Evolutionary conservation across 2,329 filamentous ascomycete genomes (phyloP).

Genomic region (Zasmidium angulare): DNA sequence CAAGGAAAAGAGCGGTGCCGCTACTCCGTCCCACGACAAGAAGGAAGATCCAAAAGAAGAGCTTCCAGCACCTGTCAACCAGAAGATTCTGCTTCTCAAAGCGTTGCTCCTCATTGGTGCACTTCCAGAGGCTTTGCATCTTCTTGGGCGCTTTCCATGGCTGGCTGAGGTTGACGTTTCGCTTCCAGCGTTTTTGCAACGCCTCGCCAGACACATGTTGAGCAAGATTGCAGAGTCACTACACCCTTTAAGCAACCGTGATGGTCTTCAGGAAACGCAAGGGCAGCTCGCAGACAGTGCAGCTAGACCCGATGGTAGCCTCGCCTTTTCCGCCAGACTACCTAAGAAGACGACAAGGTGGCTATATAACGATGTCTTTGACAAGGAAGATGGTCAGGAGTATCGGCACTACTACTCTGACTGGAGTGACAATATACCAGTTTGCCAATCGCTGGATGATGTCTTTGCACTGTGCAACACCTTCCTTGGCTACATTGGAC

Average conservation of each 20-base stretch:
- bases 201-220: conserved; percentile 79
- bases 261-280: conserved; percentile 47
- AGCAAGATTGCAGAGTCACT: conserved; percentile 67
- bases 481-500: conserved; percentile 79
- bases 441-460: conserved; percentile 88
- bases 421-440: conserved; percentile 88
- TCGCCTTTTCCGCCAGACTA: conserved; percentile 51
- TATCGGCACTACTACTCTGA: conserved; percentile 98
- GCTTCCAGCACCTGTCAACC: conserved; percentile 75
- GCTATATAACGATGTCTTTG: conserved; percentile 77
- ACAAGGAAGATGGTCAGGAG: conserved; percentile 68
- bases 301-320: conserved; percentile 66
- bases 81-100: conserved; percentile 81
- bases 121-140: conserved; percentile 86
- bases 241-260: conserved; percentile 46
- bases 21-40: conserved; percentile 41
- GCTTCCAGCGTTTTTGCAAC: conserved; percentile 76
- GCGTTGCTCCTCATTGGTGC: conserved; percentile 88
- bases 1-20: conserved; percentile 48
- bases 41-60: conserved; percentile 50
- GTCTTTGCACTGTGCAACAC: conserved; percentile 83
- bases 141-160: conserved; percentile 91
- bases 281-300: conserved; percentile 62
- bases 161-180: conserved; percentile 82
- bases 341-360: conserved; percentile 73